A percentile compares a stretch with the other conserved stretches of the same genome.
phyloP scores from a whole-genome alignment of 805 yeast species.

The Pichia californica region DNA sequence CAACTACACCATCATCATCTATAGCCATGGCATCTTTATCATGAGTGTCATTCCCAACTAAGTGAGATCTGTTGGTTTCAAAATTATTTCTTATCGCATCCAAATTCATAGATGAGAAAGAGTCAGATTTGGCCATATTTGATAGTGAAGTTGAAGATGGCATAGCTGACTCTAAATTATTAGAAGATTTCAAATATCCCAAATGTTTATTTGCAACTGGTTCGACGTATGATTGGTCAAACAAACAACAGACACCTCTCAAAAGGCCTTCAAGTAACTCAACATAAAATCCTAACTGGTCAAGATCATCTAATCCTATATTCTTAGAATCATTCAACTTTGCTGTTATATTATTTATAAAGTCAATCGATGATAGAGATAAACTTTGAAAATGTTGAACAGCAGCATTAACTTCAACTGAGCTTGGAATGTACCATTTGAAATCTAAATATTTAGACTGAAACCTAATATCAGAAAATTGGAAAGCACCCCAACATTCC shows the following conservation, averaged over 20 bases:
- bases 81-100: neutral
- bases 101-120: neutral
- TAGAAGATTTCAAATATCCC: neutral
- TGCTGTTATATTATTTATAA: constrained; percentile 46
- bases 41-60: too few relatives aligned
- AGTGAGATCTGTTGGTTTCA: too few relatives aligned
- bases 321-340: constrained; percentile 41
- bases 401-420: constrained; percentile 52
- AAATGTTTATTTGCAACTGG: constrained; percentile 8
- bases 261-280: constrained; percentile 29
- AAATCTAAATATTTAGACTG: constrained; percentile 44
- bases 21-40: constrained; percentile 1
- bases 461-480: constrained; percentile 48
- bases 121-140: constrained; percentile 7
- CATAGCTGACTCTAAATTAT: constrained; percentile 9
- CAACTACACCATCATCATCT: constrained; percentile 8
- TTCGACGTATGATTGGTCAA: constrained; percentile 56
- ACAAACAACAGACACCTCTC: constrained; percentile 64
- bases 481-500: constrained; percentile 71
- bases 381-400: constrained; percentile 49
- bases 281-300: constrained; percentile 19
- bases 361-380: constrained; percentile 36
- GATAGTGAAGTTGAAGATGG: constrained; percentile 20
- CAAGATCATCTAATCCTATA: constrained; percentile 20
- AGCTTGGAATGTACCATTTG: constrained; percentile 70